These are phyloP conservation scores for Cryptococcus sp. DNA, from an alignment of 1,284 basidiomycete genomes.

Conservation along the genomic window DNA sequence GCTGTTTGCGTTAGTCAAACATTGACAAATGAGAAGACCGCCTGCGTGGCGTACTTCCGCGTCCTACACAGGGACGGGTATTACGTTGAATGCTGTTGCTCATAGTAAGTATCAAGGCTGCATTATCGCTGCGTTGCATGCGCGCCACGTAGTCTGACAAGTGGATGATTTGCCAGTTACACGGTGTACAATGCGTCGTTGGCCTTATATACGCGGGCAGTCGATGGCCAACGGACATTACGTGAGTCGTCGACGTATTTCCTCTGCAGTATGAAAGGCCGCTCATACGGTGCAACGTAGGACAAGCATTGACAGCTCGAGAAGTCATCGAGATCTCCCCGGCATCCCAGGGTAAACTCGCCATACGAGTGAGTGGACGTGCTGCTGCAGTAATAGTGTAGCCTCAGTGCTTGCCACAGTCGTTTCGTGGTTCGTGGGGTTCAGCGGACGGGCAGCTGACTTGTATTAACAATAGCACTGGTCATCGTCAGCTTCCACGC, in stretches of 20 bases:
- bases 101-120: slow-evolving; percentile 17
- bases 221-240: slow-evolving; percentile 23
- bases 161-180: slow-evolving; percentile 5
- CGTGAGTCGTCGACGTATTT: slow-evolving; percentile 17
- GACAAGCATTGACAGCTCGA: slow-evolving; percentile 42
- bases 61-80: slow-evolving; percentile 40
- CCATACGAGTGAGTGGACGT: slow-evolving; percentile 14
- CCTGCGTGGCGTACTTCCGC: slow-evolving; percentile 38
- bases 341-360: slow-evolving; percentile 20
- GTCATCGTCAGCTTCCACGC: slow-evolving; percentile 14
- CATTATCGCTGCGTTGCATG: not conserved
- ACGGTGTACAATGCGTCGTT: slow-evolving; percentile 25
- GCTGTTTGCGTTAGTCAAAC: slow-evolving; percentile 20
- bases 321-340: slow-evolving; percentile 43
- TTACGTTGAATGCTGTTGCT: slow-evolving; percentile 35
- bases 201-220: slow-evolving; percentile 20
- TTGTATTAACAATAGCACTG: slow-evolving; percentile 8
- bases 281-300: slow-evolving; percentile 25
- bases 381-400: not conserved
- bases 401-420: not conserved
- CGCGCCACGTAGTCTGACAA: not conserved
- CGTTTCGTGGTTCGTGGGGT: not conserved
- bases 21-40: slow-evolving; percentile 30
- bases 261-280: not conserved
- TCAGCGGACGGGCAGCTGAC: not conserved